These are phyloP conservation scores for Aspergillus thermomutatus DNA, from an alignment of 2,329 filamentous ascomycete species.

Conservation along the genomic window DNA sequence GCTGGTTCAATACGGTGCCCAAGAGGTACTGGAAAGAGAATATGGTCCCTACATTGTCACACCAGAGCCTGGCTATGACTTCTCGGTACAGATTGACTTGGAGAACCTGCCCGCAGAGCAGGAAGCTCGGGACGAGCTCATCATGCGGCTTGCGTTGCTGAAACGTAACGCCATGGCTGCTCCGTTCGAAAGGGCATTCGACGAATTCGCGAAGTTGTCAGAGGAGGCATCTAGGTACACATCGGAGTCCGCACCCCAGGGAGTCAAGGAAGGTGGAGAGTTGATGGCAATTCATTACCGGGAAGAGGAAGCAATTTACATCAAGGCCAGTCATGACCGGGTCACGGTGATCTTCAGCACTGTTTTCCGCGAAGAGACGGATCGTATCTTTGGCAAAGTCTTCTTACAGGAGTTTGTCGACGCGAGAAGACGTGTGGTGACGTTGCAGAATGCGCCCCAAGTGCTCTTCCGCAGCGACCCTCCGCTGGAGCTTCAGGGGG, in stretches of 20 bases:
- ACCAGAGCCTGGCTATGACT: constrained; percentile 90
- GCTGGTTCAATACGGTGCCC: constrained; percentile 86
- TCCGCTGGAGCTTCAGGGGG: constrained; percentile 82
- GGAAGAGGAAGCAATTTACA: constrained; percentile 97
- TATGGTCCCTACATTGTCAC: constrained; percentile 88
- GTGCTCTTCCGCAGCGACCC: constrained; percentile 95
- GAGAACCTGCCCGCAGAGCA: constrained; percentile 80
- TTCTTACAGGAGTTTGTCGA: constrained; percentile 99
- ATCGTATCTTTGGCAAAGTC: constrained; percentile 94
- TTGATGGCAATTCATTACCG: constrained; percentile 97
- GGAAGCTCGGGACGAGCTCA: constrained; percentile 81
- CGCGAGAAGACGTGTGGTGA: constrained; percentile 70
- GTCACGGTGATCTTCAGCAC: constrained; percentile 99
- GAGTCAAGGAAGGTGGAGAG: constrained; percentile 81
- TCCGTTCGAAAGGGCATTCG: constrained; percentile 94
- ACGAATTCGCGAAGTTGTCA: constrained; percentile 81
- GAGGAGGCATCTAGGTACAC: constrained; percentile 91
- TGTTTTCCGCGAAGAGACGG: constrained; percentile 95
- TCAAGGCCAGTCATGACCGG: constrained; percentile 95
- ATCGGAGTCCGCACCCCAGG: constrained; percentile 89
- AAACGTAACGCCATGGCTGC: constrained; percentile 99
- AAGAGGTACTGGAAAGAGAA: constrained; percentile 87
- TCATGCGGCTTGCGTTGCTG: constrained; percentile 81
- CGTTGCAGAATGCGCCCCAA: constrained; percentile 97
- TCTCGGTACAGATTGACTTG: constrained; percentile 86